A percentile compares a stretch with the other conserved stretches of the same genome.
phyloP scores from a whole-genome alignment of 1,284 basidiomycete species.

The Sporisorium graminicola region DNA sequence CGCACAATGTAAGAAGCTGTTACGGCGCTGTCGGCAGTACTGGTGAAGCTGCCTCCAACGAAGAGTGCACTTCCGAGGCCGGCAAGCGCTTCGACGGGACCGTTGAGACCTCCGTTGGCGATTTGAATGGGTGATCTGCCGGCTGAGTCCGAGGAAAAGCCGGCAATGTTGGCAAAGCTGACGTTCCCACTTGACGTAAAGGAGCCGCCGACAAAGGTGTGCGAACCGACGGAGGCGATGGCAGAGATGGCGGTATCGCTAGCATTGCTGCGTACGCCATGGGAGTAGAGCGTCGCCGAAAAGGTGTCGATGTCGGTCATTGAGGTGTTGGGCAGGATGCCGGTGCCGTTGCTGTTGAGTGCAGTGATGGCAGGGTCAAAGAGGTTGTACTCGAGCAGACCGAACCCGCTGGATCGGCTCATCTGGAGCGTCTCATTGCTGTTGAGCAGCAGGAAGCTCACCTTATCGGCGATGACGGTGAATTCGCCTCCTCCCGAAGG shows the following conservation, averaged over 20 bases:
- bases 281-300: constrained; percentile 74
- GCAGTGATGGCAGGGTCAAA: constrained; percentile 44
- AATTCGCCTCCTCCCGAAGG: constrained; percentile 78
- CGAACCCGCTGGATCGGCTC: constrained; percentile 46
- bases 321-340: constrained; percentile 70
- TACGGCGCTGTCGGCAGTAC: constrained; percentile 76
- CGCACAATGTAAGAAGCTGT: constrained; percentile 75
- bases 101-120: constrained; percentile 69
- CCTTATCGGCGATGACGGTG: constrained; percentile 79
- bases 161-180: constrained; percentile 80
- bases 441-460: constrained; percentile 57
- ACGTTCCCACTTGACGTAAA: constrained; percentile 76
- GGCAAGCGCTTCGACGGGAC: constrained; percentile 59
- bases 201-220: constrained; percentile 81
- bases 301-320: constrained; percentile 79
- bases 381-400: constrained; percentile 61
- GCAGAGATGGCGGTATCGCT: constrained; percentile 71
- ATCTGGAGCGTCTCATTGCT: constrained; percentile 55
- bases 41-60: constrained; percentile 86
- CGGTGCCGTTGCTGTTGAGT: constrained; percentile 43
- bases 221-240: constrained; percentile 72
- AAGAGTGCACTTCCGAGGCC: constrained; percentile 74
- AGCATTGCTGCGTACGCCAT: constrained; percentile 61
- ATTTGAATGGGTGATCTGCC: constrained; percentile 70
- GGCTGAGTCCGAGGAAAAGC: constrained; percentile 75